A percentile compares a stretch with the other conserved stretches of the same genome.
Evolutionary conservation across 1,284 basidiomycete genomes (phyloP).

Genomic region (Irpex sp.): DNA sequence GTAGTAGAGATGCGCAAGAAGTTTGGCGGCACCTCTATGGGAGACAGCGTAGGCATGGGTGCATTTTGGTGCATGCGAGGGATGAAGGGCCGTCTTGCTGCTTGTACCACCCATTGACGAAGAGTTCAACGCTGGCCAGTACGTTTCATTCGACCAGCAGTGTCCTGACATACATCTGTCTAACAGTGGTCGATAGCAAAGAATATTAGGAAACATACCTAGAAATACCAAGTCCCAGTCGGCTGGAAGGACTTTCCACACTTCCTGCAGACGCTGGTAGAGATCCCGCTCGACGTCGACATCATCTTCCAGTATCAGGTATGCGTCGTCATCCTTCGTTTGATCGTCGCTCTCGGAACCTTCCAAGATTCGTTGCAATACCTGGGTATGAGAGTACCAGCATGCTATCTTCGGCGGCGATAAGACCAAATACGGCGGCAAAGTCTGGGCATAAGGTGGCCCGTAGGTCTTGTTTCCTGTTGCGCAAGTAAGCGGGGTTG

Average conservation of each 20-base stretch:
- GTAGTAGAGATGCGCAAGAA: constrained; percentile 51
- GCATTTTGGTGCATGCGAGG: constrained; percentile 60
- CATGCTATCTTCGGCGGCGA: constrained; percentile 62
- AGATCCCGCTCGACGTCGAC: constrained; percentile 76
- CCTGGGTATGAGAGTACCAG: constrained; percentile 70
- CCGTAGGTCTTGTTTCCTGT: constrained; percentile 39
- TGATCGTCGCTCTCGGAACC: constrained; percentile 17
- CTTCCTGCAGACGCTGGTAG: constrained; percentile 37
- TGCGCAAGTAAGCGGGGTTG: constrained; percentile 44
- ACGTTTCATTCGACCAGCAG: constrained; percentile 68
- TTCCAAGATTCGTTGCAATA: constrained; percentile 45
- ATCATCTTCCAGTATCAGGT: constrained; percentile 75
- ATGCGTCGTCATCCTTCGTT: constrained; percentile 20
- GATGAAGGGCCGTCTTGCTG: constrained; percentile 34
- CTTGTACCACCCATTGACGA: not conserved
- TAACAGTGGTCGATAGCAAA: not conserved
- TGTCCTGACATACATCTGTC: constrained; percentile 36
- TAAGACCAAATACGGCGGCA: constrained; percentile 47
- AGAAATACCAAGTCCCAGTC: constrained; percentile 78
- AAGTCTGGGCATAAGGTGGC: constrained; percentile 31
- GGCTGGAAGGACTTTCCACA: constrained; percentile 57
- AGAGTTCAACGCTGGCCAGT: constrained; percentile 23
- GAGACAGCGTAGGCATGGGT: constrained; percentile 68
- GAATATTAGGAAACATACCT: constrained; percentile 37
- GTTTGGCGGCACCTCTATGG: constrained; percentile 46